A percentile compares a stretch with the other conserved stretches of the same genome.
Evolutionary conservation across 805 yeast genomes (phyloP).

Genomic region (Starmerella potacharoeniae): DNA sequence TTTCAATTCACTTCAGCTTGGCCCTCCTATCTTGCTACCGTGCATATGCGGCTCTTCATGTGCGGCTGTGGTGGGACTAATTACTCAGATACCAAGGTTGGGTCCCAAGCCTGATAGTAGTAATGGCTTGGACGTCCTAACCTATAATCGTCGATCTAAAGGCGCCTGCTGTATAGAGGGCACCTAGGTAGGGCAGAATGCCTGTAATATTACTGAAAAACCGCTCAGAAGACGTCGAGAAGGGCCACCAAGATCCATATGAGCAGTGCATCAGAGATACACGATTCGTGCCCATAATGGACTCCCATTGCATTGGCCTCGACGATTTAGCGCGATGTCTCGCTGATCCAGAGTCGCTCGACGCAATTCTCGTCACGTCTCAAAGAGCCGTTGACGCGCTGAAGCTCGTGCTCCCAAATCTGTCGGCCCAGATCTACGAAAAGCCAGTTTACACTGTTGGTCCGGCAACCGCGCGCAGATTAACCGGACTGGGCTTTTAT

Average conservation of each 20-base stretch:
- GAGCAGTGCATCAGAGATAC: constrained; percentile 36
- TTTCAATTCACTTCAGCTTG: too few species aligned
- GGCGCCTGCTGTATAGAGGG: not conserved
- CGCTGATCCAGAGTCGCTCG: constrained; percentile 22
- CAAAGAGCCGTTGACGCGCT: constrained; percentile 85
- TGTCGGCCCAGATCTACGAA: constrained; percentile 6
- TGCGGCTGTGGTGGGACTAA: not conserved
- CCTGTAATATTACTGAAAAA: constrained; percentile 47
- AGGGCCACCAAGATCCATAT: constrained; percentile 55
- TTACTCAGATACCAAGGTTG: not conserved
- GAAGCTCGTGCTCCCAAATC: constrained; percentile 30
- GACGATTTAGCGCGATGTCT: constrained; percentile 37
- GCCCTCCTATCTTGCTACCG: too few species aligned
- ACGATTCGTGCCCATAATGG: constrained; percentile 60
- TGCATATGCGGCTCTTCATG: not conserved
- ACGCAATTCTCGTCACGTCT: constrained; percentile 66
- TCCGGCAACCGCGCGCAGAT: constrained; percentile 63
- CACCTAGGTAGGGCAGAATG: constrained; percentile 1
- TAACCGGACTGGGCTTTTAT: constrained; percentile 50
- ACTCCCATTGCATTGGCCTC: constrained; percentile 48
- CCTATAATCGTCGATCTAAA: not conserved
- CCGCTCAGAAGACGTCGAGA: constrained; percentile 35
- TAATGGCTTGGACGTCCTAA: not conserved
- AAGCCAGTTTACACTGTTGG: constrained; percentile 74
- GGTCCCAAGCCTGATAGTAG: not conserved